Conservation (phyloP, 371 early-diverging fungal genomes). For the Cokeromyces recurvatus region DNA sequence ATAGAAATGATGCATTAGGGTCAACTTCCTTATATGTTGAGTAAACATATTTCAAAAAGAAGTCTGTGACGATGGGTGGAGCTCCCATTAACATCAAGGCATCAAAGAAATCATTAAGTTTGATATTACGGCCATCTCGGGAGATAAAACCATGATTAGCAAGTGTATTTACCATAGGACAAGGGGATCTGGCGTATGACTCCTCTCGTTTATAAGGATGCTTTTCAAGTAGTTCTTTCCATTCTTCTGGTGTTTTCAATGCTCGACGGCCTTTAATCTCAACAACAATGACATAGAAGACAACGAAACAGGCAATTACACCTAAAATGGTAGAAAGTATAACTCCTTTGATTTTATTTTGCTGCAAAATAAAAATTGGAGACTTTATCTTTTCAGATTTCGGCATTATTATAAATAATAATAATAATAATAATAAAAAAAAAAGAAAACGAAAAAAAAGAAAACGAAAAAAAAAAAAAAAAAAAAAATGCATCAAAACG, state of each 20-base stretch:
- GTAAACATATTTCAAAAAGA: conserved; percentile 9
- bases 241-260: conserved; percentile 10
- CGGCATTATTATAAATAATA: too few species aligned
- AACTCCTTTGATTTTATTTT: too few species aligned
- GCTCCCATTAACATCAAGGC: conserved; percentile 13
- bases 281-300: conserved; percentile 2
- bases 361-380: not conserved
- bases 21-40: conserved; percentile 8
- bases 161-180: conserved; percentile 35
- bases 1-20: conserved; percentile 2
- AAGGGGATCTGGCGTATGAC: conserved; percentile 26
- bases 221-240: conserved; percentile 16
- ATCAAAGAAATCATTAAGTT: conserved; percentile 20
- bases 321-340: conserved; percentile 2
- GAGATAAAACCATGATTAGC: conserved; percentile 39
- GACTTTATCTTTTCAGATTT: not conserved
- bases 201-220: conserved; percentile 21
- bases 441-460: too few species aligned
- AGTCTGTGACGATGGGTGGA: conserved; percentile 8
- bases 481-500: too few species aligned
- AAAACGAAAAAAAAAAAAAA: too few species aligned
- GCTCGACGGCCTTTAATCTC: conserved; percentile 10
- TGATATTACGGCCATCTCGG: conserved; percentile 27
- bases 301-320: not conserved
- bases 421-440: too few species aligned